phyloP scores from a whole-genome alignment of 1,284 basidiomycete species.

The Cutaneotrichosporon sp. region DNA sequence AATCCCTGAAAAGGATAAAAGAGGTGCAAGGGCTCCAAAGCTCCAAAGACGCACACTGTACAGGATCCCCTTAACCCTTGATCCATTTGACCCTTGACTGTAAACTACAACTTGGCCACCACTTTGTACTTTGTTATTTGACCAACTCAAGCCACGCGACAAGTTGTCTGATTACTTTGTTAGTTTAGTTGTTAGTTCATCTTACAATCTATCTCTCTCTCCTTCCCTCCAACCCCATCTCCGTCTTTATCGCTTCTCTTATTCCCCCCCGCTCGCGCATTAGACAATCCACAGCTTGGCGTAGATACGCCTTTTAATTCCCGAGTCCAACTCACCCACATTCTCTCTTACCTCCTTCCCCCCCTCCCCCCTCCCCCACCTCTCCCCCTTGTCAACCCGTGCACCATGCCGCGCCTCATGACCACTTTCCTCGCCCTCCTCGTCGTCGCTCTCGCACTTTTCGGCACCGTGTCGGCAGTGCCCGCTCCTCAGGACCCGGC shows the following conservation, averaged over 20 bases:
- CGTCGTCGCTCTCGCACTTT: slow-evolving; percentile 10
- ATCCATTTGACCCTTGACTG: too few species aligned
- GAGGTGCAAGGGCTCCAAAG: too few species aligned
- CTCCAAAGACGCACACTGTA: too few species aligned
- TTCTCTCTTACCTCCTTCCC: not conserved
- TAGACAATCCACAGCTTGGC: too few species aligned
- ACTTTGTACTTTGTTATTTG: too few species aligned
- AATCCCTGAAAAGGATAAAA: too few species aligned
- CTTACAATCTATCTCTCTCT: not conserved
- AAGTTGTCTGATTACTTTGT: too few species aligned
- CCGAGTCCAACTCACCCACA: slow-evolving; percentile 3
- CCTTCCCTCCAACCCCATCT: not conserved
- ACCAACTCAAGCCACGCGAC: too few species aligned
- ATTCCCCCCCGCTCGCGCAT: too few species aligned
- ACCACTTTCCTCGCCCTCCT: slow-evolving; percentile 13
- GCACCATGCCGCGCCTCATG: slow-evolving; percentile 7
- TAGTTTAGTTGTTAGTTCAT: too few species aligned
- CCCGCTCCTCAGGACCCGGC: slow-evolving; percentile 18
- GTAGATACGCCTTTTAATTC: not conserved
- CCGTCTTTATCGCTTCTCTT: not conserved
- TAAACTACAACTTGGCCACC: too few species aligned
- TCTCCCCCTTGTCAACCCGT: not conserved
- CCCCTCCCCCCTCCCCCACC: not conserved
- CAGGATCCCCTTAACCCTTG: too few species aligned
- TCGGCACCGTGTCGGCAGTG: slow-evolving; percentile 12